Percentiles rank a stretch among this genome's conserved stretches.
Conservation (phyloP, 78 protist genomes). For the Paratrimastix pyriformis region DNA sequence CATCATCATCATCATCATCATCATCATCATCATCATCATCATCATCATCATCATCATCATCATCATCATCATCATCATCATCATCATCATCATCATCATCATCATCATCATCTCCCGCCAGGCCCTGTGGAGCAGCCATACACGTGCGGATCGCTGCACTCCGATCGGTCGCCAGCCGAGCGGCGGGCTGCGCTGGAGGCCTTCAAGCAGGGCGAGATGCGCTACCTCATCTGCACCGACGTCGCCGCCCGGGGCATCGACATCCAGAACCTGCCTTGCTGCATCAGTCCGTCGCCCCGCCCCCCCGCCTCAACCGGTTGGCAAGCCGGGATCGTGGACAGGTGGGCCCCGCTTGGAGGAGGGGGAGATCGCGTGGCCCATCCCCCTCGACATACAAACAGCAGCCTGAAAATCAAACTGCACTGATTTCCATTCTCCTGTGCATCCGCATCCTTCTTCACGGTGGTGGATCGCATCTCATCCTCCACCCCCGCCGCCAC, state of each 20-base stretch:
- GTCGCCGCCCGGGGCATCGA: conserved; percentile 70
- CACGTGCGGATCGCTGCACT: conserved; percentile 7
- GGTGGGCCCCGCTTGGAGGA: too few relatives aligned
- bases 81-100: neutral
- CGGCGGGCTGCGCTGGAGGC: conserved; percentile 38
- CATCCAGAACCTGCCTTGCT: conserved; percentile 46
- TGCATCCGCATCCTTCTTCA: neutral
- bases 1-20: neutral
- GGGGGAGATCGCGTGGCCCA: too few relatives aligned
- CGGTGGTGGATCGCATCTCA: neutral
- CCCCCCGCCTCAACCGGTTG: too few relatives aligned
- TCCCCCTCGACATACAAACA: too few relatives aligned
- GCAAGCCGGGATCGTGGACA: too few relatives aligned
- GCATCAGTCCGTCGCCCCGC: conserved; percentile 51
- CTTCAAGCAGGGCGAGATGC: conserved; percentile 56
- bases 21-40: neutral
- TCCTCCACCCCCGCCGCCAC: neutral
- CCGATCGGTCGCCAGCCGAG: neutral
- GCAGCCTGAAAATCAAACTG: too few relatives aligned
- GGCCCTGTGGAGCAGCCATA: too few relatives aligned
- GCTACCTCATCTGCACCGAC: conserved; percentile 69
- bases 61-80: neutral
- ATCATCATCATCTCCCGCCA: neutral
- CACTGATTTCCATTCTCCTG: neutral
- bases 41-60: neutral